Conservation (phyloP, 371 early-diverging fungal genomes). For the Mortierella polycephala region DNA sequence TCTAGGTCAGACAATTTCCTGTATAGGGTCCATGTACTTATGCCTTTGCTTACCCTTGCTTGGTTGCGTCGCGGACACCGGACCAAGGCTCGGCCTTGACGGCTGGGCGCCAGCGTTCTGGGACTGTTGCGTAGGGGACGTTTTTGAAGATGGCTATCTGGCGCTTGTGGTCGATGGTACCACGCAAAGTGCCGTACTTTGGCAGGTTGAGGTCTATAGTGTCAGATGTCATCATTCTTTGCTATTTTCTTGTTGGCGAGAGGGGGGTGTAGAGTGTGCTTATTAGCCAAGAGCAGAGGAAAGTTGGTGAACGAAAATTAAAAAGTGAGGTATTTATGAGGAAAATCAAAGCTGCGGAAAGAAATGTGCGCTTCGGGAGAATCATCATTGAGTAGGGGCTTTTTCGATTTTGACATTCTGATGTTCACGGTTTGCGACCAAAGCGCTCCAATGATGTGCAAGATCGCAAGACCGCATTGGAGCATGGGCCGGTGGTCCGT, state of each 20-base stretch:
- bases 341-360: too few relatives aligned
- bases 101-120: constrained; percentile 39
- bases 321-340: too few relatives aligned
- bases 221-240: neutral
- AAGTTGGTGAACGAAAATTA: too few relatives aligned
- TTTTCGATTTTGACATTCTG: too few relatives aligned
- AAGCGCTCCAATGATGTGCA: too few relatives aligned
- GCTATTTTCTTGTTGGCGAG: neutral
- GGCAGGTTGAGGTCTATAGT: constrained; percentile 26
- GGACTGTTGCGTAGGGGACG: constrained; percentile 30
- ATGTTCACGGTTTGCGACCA: too few relatives aligned
- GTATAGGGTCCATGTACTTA: neutral
- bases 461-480: too few relatives aligned
- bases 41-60: constrained; percentile 21
- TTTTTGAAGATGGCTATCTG: constrained; percentile 29
- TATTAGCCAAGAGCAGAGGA: too few relatives aligned
- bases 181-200: constrained; percentile 24
- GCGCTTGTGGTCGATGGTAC: constrained; percentile 6
- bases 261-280: neutral
- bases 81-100: constrained; percentile 34
- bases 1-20: too few relatives aligned
- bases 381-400: too few relatives aligned
- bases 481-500: too few relatives aligned
- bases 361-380: too few relatives aligned
- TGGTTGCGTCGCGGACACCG: constrained; percentile 41